Evolutionary conservation across 2,329 filamentous ascomycete species (phyloP).

Genomic region (Exophiala phaeomuriformis): DNA sequence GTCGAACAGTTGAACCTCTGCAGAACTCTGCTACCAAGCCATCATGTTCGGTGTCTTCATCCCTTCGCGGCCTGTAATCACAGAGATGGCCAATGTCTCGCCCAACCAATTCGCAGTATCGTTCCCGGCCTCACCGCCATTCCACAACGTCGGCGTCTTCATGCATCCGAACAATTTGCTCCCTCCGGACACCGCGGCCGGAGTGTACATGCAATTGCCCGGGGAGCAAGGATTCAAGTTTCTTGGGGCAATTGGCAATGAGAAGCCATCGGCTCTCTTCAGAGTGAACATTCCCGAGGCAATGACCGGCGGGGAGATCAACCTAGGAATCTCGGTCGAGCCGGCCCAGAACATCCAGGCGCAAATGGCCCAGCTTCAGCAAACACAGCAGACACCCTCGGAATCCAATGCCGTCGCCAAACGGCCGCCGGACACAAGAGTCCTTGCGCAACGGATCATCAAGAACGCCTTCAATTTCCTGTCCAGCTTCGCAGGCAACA

Average conservation of each 20-base stretch:
- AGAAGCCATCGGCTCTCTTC: slow-evolving; percentile 90
- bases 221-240: slow-evolving; percentile 63
- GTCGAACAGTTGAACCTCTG: not conserved
- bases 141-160: slow-evolving; percentile 78
- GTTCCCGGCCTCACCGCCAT: slow-evolving; percentile 55
- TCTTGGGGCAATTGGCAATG: slow-evolving; percentile 78
- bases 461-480: slow-evolving; percentile 96
- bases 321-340: slow-evolving; percentile 70
- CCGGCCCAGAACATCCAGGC: slow-evolving; percentile 62
- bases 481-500: slow-evolving; percentile 68
- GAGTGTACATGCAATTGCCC: slow-evolving; percentile 78
- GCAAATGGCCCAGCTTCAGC: slow-evolving; percentile 56
- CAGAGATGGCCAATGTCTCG: slow-evolving; percentile 45
- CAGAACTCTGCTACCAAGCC: not conserved
- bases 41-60: slow-evolving; percentile 56
- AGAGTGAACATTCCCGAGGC: slow-evolving; percentile 49
- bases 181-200: slow-evolving; percentile 69
- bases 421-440: slow-evolving; percentile 52
- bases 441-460: slow-evolving; percentile 88
- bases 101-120: slow-evolving; percentile 56
- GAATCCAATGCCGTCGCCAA: slow-evolving; percentile 31
- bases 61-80: slow-evolving; percentile 54
- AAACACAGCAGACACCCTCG: slow-evolving; percentile 29
- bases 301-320: slow-evolving; percentile 27
- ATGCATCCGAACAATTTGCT: slow-evolving; percentile 70